Base-by-base conservation (phyloP, 1,139 yeast species). In the Debaryomyces sp. region DNA sequence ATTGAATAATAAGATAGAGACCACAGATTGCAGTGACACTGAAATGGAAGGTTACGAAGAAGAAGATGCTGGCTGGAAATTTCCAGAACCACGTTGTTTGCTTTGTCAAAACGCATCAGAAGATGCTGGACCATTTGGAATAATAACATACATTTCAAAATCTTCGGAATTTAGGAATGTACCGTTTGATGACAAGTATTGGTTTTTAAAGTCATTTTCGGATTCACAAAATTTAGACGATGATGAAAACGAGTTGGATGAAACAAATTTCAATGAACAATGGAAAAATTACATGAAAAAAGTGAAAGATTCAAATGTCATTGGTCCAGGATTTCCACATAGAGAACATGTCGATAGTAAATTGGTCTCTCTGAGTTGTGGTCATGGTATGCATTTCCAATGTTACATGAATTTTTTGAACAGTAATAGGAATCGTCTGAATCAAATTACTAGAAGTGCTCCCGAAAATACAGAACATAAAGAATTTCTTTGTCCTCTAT, bases 301-400 rank as follows among this genome's bases (percentile, higher is more conserved):
- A 3, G 56, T 73, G 1, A 75, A 71, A 45, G 68, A 72, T 1
- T 64, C 66, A 2, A 61, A 68, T 49, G 82, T 82, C 0, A 68
- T 87, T 57, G 95, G 95, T 0, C 95, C 94, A 0, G 92, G 92
- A 0, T 88, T 86, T 58, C 80, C 84, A 1, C 60, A 67, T 13
- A 67, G 62, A 21, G 66, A 68, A 5, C 62, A 69, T 48, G 71
- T 73, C 41, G 75, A 77, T 37, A 74, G 70, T 44, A 77, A 77
- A 46, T 71, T 85, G 6, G 83, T 88, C 1, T 75, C 91, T 5
- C 84, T 86, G 57, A 85, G 96, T 46, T 94, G 99, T 70, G 96
- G 97, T 0, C 99, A 94, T 67, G 96, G 96, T 1, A 87, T 94
- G 84, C 99, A 94, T 65, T 83, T 81, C 55, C 78, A 81, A 32